Evolutionary conservation across 179 eudicot genomes (phyloP), one percentile per base, ranked within the genome.

Genomic region (Sideroxylon spinosum): DNA sequence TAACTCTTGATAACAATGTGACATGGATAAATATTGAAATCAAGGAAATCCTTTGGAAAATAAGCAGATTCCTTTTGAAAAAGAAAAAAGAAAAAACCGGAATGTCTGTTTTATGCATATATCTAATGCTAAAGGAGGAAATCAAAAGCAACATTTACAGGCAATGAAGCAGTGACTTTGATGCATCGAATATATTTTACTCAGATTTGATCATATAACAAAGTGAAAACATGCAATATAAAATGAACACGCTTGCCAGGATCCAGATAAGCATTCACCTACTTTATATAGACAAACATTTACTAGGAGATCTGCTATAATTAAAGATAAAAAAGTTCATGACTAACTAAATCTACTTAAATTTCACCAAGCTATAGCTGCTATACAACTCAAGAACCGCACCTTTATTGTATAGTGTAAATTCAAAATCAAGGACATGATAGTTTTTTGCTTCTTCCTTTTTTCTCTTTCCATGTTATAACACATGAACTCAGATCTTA

Each of bases 401-500:
- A 26, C 16, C 46, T 65, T 28, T 23, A 37, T 13, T 75, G 20
- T 1, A 23, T 7, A 37, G 44, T 37, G 44, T 37, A 37, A 37
- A 37, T 37, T 37, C 28, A 75, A 46, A 10, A 37, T 63, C 25
- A 76, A 49, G 7, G 48, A 17, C 13, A 52, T 48, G 28, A 64
- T 11, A 14, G 11, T 10, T 32, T 56, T 14, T 32, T 20, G n/a
- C 1, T 44, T 69, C 2, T 59, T 9, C 52, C 16, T 60, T 68
- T 64, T 72, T 8, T 44, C 29, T 29, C 66, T 67, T 57, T 32
- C 71, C 59, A 70, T 56, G 16, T 17, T 28, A 25, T 10, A 11
- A 73, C 23, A 59, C 57, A 78, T 69, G 32, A 79, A 78, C 68
- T 44, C 71, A 79, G 57, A 22, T 23, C 29, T 82, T 82, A 95